Evolutionary conservation across 164 flowering plant genomes (phyloP).

Genomic region (Saururus chinensis): DNA sequence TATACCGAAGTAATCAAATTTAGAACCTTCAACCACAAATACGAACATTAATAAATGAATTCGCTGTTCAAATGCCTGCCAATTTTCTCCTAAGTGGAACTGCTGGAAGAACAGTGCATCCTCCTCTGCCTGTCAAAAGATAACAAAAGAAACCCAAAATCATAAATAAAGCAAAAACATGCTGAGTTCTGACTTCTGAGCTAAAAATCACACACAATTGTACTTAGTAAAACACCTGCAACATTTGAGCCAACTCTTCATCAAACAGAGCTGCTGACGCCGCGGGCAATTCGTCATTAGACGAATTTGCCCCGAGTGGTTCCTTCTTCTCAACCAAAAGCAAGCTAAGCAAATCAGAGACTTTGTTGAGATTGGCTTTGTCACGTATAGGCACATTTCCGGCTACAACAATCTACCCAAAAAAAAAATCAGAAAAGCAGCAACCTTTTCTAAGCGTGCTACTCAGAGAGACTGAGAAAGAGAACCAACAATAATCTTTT

Average conservation of each 20-base stretch:
- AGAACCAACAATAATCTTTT: constrained; percentile 36
- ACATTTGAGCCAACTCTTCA: constrained; percentile 80
- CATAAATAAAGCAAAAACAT: neutral
- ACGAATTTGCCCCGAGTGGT: neutral
- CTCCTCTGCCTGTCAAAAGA: constrained; percentile 60
- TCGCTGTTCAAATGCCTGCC: constrained; percentile 35
- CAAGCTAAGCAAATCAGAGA: constrained; percentile 44
- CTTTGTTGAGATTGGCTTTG: constrained; percentile 51
- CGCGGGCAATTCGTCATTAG: constrained; percentile 8
- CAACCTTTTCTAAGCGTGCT: neutral
- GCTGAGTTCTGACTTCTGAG: neutral
- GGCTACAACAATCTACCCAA: constrained; percentile 49
- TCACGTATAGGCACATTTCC: constrained; percentile 32
- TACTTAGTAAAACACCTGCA: constrained; percentile 40
- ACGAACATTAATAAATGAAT: constrained; percentile 25
- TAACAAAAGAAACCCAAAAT: constrained; percentile 1
- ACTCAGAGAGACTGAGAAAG: neutral
- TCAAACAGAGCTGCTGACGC: constrained; percentile 29
- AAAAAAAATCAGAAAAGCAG: neutral
- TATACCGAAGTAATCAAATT: neutral
- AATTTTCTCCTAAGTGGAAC: constrained; percentile 30
- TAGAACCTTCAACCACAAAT: neutral
- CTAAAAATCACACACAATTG: neutral
- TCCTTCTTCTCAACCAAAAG: constrained; percentile 29
- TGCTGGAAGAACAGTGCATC: constrained; percentile 69